Conservation (phyloP, 805 yeast species). For the Sugiyamaella floridensis region DNA sequence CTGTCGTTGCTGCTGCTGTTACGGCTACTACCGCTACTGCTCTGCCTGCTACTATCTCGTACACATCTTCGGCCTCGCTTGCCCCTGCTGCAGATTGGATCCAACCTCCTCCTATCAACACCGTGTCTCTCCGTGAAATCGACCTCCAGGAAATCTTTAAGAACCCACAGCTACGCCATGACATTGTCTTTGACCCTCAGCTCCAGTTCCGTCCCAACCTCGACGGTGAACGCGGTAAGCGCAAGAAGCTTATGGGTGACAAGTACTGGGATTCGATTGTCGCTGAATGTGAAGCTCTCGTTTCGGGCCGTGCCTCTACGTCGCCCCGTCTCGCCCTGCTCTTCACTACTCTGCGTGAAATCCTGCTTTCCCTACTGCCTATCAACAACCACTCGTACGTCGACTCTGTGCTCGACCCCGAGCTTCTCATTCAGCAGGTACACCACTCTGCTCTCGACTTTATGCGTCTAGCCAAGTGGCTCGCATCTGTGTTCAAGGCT, state of each 20-base stretch:
- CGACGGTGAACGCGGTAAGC: conserved; percentile 83
- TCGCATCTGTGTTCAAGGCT: conserved; percentile 68
- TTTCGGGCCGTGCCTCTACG: conserved; percentile 8
- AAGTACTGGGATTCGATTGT: conserved; percentile 78
- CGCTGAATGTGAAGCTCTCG: conserved; percentile 48
- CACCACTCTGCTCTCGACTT: conserved; percentile 60
- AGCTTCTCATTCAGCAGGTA: conserved; percentile 67
- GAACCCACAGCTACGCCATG: conserved; percentile 90
- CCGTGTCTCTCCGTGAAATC: conserved; percentile 74
- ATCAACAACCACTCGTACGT: conserved; percentile 63
- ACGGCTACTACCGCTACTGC: background rate
- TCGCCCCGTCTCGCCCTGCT: conserved; percentile 51
- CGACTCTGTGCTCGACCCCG: conserved; percentile 68
- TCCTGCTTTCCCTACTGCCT: conserved; percentile 69
- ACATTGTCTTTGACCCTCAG: conserved; percentile 85
- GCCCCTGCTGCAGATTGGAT: conserved; percentile 6
- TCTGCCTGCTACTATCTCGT: no score
- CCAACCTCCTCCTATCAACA: conserved; percentile 72
- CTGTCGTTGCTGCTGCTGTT: background rate
- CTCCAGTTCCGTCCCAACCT: conserved; percentile 85
- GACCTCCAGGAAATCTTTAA: conserved; percentile 82
- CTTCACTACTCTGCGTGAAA: conserved; percentile 71
- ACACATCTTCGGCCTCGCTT: no score
- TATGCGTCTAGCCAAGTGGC: conserved; percentile 63
- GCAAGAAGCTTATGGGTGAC: conserved; percentile 69